Conservation (phyloP, 495 filamentous ascomycete species). For the Lichina pygmaea region DNA sequence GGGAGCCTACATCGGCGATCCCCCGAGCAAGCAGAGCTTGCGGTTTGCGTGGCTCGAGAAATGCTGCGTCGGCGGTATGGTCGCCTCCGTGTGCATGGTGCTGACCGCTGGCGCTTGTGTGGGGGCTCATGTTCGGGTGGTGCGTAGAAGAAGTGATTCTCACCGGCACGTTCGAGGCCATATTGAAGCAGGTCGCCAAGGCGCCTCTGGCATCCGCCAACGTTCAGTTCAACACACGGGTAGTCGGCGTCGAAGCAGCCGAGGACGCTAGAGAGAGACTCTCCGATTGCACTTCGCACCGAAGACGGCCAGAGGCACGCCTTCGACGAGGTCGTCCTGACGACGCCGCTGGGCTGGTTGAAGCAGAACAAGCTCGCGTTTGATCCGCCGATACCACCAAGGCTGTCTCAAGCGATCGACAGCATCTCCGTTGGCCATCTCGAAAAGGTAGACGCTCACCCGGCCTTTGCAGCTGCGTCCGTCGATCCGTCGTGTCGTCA, state of each 20-base stretch:
- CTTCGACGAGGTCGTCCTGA: conserved; percentile 5
- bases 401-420: conserved; percentile 1
- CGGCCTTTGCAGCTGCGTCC: not conserved
- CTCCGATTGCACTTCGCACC: too few relatives aligned
- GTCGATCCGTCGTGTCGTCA: not conserved
- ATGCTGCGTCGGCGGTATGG: conserved; percentile 57
- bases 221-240: not conserved
- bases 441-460: conserved; percentile 1
- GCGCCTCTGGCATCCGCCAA: not conserved
- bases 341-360: conserved; percentile 4
- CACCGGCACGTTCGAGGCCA: conserved; percentile 1
- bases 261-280: not conserved
- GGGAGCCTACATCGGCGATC: conserved; percentile 72
- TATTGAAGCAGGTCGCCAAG: conserved; percentile 2
- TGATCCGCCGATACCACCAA: conserved; percentile 2
- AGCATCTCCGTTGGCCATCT: conserved; percentile 1
- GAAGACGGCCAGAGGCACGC: not conserved
- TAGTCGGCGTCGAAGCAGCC: not conserved
- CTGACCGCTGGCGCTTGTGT: too few relatives aligned
- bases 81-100: too few relatives aligned
- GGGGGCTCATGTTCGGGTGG: too few relatives aligned
- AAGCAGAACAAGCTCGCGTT: conserved; percentile 3
- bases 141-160: conserved; percentile 1
- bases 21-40: conserved; percentile 51
- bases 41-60: conserved; percentile 89